A percentile compares a stretch with the other conserved stretches of the same genome.
Evolutionary conservation across 2,329 filamentous ascomycete species (phyloP).

Genomic region (Claviceps humidiphila): DNA sequence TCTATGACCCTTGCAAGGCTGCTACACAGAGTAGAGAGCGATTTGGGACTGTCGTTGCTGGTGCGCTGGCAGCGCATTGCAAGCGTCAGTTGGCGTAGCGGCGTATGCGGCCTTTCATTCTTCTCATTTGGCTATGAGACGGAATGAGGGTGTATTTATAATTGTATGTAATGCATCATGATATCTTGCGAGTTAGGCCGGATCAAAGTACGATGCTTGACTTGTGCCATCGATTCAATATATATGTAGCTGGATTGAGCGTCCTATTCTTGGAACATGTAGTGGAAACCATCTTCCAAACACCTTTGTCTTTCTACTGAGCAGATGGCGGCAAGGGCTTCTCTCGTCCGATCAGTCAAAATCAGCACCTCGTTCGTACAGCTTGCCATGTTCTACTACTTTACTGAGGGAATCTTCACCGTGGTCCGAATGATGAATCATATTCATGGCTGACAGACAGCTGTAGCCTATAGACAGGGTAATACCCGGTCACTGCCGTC

Average conservation of each 20-base stretch:
- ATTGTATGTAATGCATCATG: neutral
- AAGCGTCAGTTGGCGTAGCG: neutral
- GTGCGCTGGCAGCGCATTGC: slow-evolving; percentile 6
- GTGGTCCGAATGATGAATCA: too few relatives aligned
- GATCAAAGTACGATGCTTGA: neutral
- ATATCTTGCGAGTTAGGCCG: neutral
- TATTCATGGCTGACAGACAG: too few relatives aligned
- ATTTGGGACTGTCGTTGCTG: slow-evolving; percentile 12
- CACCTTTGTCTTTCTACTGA: neutral
- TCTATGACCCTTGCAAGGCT: slow-evolving; percentile 10
- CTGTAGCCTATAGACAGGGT: too few relatives aligned
- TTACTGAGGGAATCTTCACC: too few relatives aligned
- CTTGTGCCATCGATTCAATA: neutral
- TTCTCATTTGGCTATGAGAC: neutral
- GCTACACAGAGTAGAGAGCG: slow-evolving; percentile 6
- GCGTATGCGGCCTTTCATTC: neutral
- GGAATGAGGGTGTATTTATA: neutral
- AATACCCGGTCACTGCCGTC: too few relatives aligned
- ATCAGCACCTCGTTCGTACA: too few relatives aligned
- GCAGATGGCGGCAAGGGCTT: too few relatives aligned
- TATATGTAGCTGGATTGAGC: neutral
- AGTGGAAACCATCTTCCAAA: neutral
- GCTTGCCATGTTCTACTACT: too few relatives aligned
- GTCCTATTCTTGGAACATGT: neutral
- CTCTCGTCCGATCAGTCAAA: too few relatives aligned